Base-by-base conservation (phyloP, 2,329 filamentous ascomycete species). In the Tolypocladium tundrense region DNA sequence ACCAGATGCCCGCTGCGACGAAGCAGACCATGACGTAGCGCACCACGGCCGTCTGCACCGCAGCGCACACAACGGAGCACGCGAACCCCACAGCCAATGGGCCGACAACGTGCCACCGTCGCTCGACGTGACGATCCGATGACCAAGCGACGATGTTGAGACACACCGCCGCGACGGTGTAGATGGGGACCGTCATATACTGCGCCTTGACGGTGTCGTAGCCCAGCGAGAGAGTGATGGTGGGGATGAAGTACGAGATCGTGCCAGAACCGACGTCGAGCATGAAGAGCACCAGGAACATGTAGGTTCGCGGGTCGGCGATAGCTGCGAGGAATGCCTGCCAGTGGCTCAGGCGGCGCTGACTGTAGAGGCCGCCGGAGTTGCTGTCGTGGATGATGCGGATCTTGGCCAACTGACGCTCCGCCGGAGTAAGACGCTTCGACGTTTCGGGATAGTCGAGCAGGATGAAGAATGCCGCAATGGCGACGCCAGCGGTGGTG, bases 401-500 rank as follows among this genome's bases (percentile, higher is more conserved):
- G n/a, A 55, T 43, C 33, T 48, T 37, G 50, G 58, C 55, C 51
- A 59, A 41, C 19, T 16, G 53, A 31, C 51, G 58, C 55, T 59
- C 58, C 51, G 83, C 82, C 13, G 77, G 72, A 0, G 75, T 76
- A 2, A 88, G 76, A 81, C 84, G 87, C 37, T 74, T 72, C 0
- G 85, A 85, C 0, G 83, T 85, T 50, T 78, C 81, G 0, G 86
- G 86, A 0, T 84, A 79, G 68, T 88, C 86, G 2, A 85, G 87
- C n/a, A 88, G 70, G 0, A 84, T 84, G 63, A 85, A 63, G 68
- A 85, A 86, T 3, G 77, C 69, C 27, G 87, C 73, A 5, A 88
- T 27, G 0, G 79, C 75, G 0, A 88, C 70, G 3, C 75, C 73
- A 58, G 69, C 61, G 10, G 73, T 75, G 62, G 86, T 79, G 63